These are phyloP conservation scores for Lindgomyces ingoldianus DNA, from an alignment of 495 filamentous ascomycete species.

Conservation along the genomic window DNA sequence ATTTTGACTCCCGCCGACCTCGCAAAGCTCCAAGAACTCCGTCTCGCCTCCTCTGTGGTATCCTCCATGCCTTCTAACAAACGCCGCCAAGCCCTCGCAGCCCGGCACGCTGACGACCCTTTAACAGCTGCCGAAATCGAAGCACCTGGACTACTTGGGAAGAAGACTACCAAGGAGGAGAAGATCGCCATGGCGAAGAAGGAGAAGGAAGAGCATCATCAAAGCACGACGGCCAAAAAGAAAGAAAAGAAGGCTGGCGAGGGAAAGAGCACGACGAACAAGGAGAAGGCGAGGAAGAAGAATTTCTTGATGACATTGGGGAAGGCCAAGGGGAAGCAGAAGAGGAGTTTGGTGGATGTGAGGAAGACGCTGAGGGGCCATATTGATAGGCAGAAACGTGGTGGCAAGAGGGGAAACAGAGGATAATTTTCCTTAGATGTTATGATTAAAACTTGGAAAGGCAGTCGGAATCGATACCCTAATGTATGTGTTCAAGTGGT, in stretches of 20 bases:
- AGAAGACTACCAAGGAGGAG: conserved; percentile 75
- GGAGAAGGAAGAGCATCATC: conserved; percentile 74
- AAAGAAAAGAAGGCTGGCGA: not conserved
- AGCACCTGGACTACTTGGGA: conserved; percentile 65
- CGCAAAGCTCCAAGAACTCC: conserved; percentile 86
- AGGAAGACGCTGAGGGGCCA: conserved; percentile 77
- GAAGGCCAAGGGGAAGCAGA: conserved; percentile 90
- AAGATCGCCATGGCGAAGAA: conserved; percentile 75
- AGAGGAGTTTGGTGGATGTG: conserved; percentile 84
- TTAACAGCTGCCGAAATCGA: conserved; percentile 87
- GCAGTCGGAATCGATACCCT: not conserved
- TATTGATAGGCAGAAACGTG: conserved; percentile 77
- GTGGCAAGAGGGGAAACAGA: conserved; percentile 75
- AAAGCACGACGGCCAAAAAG: not conserved
- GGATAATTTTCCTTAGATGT: not conserved
- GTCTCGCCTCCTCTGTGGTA: conserved; percentile 67
- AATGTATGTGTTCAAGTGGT: too few species aligned
- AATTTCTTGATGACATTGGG: conserved; percentile 97
- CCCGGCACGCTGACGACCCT: conserved; percentile 74
- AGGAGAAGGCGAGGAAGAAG: conserved; percentile 94
- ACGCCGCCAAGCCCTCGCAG: conserved; percentile 46
- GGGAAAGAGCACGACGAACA: conserved; percentile 73
- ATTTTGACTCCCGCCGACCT: conserved; percentile 92
- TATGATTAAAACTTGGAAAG: too few species aligned
- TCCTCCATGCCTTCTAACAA: conserved; percentile 55